These are phyloP conservation scores for Yueomyces sp. DNA, from an alignment of 805 yeast species.

Conservation along the genomic window DNA sequence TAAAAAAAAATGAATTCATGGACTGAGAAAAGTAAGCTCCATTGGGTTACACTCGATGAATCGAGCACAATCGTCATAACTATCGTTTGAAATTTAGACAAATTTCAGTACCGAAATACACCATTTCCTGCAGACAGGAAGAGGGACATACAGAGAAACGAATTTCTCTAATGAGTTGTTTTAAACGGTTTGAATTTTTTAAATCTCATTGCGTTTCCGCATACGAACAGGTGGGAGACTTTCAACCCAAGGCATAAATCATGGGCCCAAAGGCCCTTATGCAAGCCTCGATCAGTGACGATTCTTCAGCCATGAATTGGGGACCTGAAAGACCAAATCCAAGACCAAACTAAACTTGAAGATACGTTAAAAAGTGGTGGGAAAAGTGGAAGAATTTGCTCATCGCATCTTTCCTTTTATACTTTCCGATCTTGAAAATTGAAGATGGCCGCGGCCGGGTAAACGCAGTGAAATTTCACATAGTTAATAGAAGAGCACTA, in stretches of 20 bases:
- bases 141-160: too few relatives aligned
- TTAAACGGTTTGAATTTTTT: conserved; percentile 25
- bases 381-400: too few relatives aligned
- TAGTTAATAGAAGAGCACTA: too few relatives aligned
- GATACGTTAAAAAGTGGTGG: too few relatives aligned
- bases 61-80: conserved; percentile 52
- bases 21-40: conserved; percentile 67
- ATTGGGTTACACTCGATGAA: conserved; percentile 44
- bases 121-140: too few relatives aligned
- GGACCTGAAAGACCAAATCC: conserved; percentile 4
- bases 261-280: conserved; percentile 24
- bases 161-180: conserved; percentile 23
- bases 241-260: conserved; percentile 57
- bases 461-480: too few relatives aligned
- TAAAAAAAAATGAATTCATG: conserved; percentile 37
- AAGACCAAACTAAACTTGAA: too few relatives aligned
- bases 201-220: conserved; percentile 48
- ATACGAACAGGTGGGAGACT: conserved; percentile 64
- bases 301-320: conserved; percentile 62
- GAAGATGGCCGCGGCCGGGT: too few relatives aligned
- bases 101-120: conserved; percentile 48
- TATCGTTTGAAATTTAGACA: conserved; percentile 44
- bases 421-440: too few relatives aligned
- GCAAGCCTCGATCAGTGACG: conserved; percentile 59
- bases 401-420: too few relatives aligned